These are phyloP conservation scores for Mortierella sp. DNA, from an alignment of 371 early-diverging fungal genomes.

Conservation along the genomic window DNA sequence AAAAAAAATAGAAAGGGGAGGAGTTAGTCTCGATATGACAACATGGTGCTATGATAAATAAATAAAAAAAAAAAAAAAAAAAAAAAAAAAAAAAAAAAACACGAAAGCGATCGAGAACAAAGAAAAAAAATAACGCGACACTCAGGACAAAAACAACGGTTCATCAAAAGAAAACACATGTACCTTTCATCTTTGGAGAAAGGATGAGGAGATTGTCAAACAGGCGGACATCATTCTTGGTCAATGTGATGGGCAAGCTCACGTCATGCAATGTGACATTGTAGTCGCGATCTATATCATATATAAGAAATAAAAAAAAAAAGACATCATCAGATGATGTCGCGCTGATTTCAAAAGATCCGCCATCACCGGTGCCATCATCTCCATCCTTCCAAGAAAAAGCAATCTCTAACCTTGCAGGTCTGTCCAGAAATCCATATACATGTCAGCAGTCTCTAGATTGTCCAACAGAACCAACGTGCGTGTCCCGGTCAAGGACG, in stretches of 20 bases:
- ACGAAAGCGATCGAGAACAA: too few species aligned
- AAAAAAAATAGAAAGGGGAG: too few species aligned
- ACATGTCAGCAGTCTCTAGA: slow-evolving; percentile 59
- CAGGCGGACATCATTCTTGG: slow-evolving; percentile 61
- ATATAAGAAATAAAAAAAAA: slow-evolving; percentile 18
- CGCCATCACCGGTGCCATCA: background rate
- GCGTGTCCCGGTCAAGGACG: slow-evolving; percentile 65
- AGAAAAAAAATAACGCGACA: background rate
- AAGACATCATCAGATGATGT: background rate
- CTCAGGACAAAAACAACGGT: background rate
- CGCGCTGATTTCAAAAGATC: background rate
- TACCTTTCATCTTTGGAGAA: slow-evolving; percentile 73
- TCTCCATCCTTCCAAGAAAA: background rate
- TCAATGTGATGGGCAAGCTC: slow-evolving; percentile 52
- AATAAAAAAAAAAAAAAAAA: slow-evolving; percentile 4
- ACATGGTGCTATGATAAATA: too few species aligned
- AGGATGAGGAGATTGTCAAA: slow-evolving; percentile 81
- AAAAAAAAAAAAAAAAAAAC: background rate
- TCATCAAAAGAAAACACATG: slow-evolving; percentile 5
- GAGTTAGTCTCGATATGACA: too few species aligned
- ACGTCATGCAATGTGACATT: slow-evolving; percentile 63
- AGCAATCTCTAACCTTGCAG: slow-evolving; percentile 63
- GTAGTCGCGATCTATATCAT: slow-evolving; percentile 79
- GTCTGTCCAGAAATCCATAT: slow-evolving; percentile 69
- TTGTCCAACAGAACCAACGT: slow-evolving; percentile 82